Conservation (phyloP, 139 green algal genomes). For the Pseudopediastrum boryanum region DNA sequence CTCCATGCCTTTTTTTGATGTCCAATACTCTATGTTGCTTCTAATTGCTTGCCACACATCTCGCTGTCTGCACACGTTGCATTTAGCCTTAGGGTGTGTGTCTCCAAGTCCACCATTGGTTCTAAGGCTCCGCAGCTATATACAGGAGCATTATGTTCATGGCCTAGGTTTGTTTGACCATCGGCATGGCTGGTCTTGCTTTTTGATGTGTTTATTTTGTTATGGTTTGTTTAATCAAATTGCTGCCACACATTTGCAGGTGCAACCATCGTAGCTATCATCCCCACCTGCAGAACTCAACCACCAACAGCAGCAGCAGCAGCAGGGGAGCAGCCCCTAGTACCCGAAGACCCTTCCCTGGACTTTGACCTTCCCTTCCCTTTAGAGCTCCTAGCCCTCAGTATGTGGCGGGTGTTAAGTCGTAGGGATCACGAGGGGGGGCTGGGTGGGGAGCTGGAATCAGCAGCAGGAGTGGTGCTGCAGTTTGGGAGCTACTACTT, state of each 20-base stretch:
- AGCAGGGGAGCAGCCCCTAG: constrained; percentile 6
- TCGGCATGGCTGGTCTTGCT: not conserved
- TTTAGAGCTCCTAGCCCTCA: constrained; percentile 57
- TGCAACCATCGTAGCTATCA: constrained; percentile 9
- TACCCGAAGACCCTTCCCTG: not conserved
- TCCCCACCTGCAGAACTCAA: constrained; percentile 11
- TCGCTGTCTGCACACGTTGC: too few species aligned
- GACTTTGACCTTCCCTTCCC: constrained; percentile 49
- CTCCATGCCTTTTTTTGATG: too few species aligned
- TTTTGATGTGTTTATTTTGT: too few species aligned
- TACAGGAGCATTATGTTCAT: not conserved
- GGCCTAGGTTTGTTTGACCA: not conserved
- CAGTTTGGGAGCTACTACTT: constrained; percentile 45
- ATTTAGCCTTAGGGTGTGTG: not conserved
- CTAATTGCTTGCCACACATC: too few species aligned
- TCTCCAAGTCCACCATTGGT: not conserved
- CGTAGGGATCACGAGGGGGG: constrained; percentile 35
- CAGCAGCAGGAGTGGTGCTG: constrained; percentile 25
- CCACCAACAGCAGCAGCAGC: not conserved
- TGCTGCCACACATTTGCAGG: not conserved
- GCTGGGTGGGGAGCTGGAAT: not conserved
- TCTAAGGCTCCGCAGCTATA: not conserved
- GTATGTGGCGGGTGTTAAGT: constrained; percentile 51
- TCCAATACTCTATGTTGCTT: too few species aligned
- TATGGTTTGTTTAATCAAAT: too few species aligned